Evolutionary conservation across 1,284 basidiomycete genomes (phyloP), one percentile per base, ranked within the genome.

Genomic region (Cryptococcus wingfieldii): DNA sequence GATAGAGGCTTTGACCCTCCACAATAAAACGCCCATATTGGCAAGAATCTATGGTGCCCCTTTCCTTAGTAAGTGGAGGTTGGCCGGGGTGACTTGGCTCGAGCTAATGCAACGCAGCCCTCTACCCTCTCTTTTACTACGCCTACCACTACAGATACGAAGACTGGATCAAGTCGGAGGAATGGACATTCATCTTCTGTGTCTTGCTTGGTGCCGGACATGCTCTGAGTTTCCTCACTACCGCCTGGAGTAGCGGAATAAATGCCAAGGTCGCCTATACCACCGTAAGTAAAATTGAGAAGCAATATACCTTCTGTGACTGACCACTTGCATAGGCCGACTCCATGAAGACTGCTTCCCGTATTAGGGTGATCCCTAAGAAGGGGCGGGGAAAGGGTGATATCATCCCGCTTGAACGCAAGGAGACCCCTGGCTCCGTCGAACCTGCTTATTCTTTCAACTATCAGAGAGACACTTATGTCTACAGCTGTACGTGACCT

Each of bases 401-500:
- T 63, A 92, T 98, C 52, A 90, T 97, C 0, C 79, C 82, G 1
- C 79, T 98, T 7, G 74, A 83, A 59, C 85, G 86, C 78, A 86
- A 85, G 65, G 55, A 62, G 55, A 51, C 66, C 53, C 75, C 74
- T 76, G 53, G 83, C 84, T 64, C 78, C 77, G 57, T 55, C 51
- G 46, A 69, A 25, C 79, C 81, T 50, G 84, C 86, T 1, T 89
- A 89, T 74, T 89, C 87, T 16, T 98, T 99, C 82, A 88, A 83
- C 74, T 98, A 98, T 76, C 94, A 98, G 77, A 86, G 89, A 53
- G 95, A 99, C 79, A 93, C 90, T 49, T 98, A 97, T 74, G 84
- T 90, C 54, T 84, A 88, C 47, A 80, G 83, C 44, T 80, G 68
- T 71, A 39, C 53, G 67, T 55, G 1, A 8, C 10, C 38, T 44